Evolutionary conservation across 257 asterid genomes (phyloP).

Genomic region (Nemophila menziesii): DNA sequence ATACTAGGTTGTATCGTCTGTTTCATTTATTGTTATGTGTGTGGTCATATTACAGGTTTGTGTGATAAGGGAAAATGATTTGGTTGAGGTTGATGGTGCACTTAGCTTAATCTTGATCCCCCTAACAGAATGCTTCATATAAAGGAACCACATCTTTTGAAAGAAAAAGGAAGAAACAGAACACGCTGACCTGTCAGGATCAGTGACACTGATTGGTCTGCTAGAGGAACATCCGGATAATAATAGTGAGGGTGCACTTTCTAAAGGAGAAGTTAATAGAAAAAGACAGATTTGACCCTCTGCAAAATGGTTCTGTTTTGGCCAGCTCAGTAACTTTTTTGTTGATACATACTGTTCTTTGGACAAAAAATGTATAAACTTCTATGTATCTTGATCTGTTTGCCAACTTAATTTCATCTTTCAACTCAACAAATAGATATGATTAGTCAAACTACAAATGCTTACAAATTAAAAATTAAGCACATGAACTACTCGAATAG

Average conservation of each 20-base stretch:
- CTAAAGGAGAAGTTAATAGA: too few species aligned
- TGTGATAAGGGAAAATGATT: constrained; percentile 16
- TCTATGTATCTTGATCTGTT: too few species aligned
- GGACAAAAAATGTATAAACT: too few species aligned
- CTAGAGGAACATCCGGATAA: constrained; percentile 60
- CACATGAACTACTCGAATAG: too few species aligned
- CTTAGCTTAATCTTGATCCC: constrained; percentile 20
- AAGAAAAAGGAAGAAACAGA: constrained; percentile 32
- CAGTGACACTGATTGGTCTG: constrained; percentile 15
- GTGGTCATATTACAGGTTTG: constrained; percentile 12
- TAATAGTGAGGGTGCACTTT: constrained; percentile 43
- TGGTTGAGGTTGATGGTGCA: constrained; percentile 20
- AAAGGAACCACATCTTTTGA: constrained; percentile 29
- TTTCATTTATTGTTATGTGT: neutral
- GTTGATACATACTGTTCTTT: too few species aligned
- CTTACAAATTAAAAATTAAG: too few species aligned
- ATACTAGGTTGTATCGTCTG: neutral
- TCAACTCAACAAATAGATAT: too few species aligned
- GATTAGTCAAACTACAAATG: too few species aligned
- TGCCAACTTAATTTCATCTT: too few species aligned
- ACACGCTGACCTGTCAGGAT: constrained; percentile 14
- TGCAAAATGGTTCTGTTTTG: too few species aligned
- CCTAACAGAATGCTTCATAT: constrained; percentile 12
- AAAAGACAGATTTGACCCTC: too few species aligned
- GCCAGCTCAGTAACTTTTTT: too few species aligned